Percentiles rank a stretch among this genome's conserved stretches.
These are phyloP conservation scores for Digitaria exilis DNA, from an alignment of 202 grass and related monocot species.

Conservation along the genomic window DNA sequence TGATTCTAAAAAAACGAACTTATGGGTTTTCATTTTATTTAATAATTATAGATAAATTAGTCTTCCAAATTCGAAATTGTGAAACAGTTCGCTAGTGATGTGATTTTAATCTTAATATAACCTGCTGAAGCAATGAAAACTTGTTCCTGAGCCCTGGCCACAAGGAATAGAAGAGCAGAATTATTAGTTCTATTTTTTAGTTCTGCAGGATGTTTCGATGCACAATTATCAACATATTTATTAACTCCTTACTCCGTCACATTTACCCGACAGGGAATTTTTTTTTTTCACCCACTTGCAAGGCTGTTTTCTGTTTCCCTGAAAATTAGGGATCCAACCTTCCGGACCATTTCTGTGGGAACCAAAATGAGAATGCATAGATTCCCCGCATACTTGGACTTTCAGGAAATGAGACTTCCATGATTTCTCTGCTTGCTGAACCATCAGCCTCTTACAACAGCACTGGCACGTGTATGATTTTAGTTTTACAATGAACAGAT, in stretches of 20 bases:
- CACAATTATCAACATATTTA: neutral
- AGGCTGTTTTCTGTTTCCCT: neutral
- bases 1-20: no score
- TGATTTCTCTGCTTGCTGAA: neutral
- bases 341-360: neutral
- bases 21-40: no score
- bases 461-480: neutral
- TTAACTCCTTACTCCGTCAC: neutral
- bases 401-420: no score
- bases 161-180: no score
- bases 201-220: neutral
- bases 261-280: neutral
- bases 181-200: no score
- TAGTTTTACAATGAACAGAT: neutral
- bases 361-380: neutral
- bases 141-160: no score
- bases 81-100: no score
- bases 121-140: no score
- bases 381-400: neutral
- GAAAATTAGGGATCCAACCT: neutral
- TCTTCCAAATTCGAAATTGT: no score
- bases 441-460: neutral
- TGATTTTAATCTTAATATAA: no score
- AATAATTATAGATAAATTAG: no score
- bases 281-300: no score